These are phyloP conservation scores for Malbranchea zuffiana DNA, from an alignment of 2,329 filamentous ascomycete genomes.

Conservation along the genomic window DNA sequence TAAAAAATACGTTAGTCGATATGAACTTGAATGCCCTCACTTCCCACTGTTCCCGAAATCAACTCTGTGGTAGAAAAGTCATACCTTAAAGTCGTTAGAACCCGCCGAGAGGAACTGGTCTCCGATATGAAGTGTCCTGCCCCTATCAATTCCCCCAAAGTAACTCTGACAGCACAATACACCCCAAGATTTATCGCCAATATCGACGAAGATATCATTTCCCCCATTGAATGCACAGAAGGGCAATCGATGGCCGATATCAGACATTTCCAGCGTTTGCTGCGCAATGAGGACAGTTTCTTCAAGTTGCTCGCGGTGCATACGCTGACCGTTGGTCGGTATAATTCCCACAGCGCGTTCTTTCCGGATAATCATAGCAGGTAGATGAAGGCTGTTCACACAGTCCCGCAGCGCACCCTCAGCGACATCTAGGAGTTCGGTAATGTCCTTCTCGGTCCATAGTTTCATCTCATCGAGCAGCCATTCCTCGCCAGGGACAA, in stretches of 20 bases:
- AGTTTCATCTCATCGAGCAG: slow-evolving; percentile 45
- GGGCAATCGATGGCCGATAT: slow-evolving; percentile 58
- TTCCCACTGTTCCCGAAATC: not conserved
- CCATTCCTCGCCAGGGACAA: slow-evolving; percentile 51
- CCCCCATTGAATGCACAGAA: slow-evolving; percentile 98
- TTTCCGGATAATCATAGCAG: slow-evolving; percentile 73
- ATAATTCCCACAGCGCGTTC: slow-evolving; percentile 74
- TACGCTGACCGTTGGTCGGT: slow-evolving; percentile 52
- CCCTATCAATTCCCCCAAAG: slow-evolving; percentile 64
- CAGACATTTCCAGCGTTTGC: slow-evolving; percentile 75
- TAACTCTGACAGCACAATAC: slow-evolving; percentile 85
- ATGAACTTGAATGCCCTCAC: not conserved
- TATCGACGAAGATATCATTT: slow-evolving; percentile 95
- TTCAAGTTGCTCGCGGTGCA: slow-evolving; percentile 80
- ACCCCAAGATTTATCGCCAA: slow-evolving; percentile 95
- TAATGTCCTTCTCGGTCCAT: slow-evolving; percentile 56
- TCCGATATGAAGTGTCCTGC: slow-evolving; percentile 82
- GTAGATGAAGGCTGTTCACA: slow-evolving; percentile 64
- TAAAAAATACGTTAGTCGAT: no score
- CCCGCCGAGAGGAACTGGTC: slow-evolving; percentile 93
- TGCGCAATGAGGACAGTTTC: slow-evolving; percentile 93
- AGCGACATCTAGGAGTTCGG: slow-evolving; percentile 73
- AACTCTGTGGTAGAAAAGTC: no score
- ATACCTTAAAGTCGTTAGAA: slow-evolving; percentile 88
- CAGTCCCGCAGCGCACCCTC: slow-evolving; percentile 76